Percentiles rank a stretch among this genome's conserved stretches.
phyloP scores from a whole-genome alignment of 495 filamentous ascomycete genomes.

The Daldinia grandis region DNA sequence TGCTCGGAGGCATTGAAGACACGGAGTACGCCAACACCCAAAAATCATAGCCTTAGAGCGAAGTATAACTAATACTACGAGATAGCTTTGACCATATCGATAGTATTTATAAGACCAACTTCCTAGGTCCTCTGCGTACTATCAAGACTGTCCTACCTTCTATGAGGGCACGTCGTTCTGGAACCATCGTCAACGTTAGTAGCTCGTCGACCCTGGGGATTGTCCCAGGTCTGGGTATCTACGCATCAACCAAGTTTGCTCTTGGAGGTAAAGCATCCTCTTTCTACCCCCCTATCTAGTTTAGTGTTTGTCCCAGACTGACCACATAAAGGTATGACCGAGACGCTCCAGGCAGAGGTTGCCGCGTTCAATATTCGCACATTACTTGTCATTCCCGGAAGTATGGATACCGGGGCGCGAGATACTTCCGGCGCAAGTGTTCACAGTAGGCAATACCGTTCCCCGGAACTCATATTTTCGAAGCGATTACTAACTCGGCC shows the following conservation, averaged over 20 bases:
- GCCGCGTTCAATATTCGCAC: slow-evolving; percentile 49
- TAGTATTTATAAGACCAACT: slow-evolving; percentile 55
- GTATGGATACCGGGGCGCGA: slow-evolving; percentile 21
- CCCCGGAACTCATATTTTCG: too few species aligned
- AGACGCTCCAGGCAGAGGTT: slow-evolving; percentile 47
- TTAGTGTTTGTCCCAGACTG: background rate
- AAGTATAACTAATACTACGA: background rate
- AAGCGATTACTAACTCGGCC: background rate
- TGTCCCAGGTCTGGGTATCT: slow-evolving; percentile 43
- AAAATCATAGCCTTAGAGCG: background rate
- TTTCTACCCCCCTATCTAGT: background rate
- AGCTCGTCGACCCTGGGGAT: slow-evolving; percentile 43
- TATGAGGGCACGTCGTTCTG: slow-evolving; percentile 54
- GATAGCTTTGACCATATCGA: slow-evolving; percentile 44
- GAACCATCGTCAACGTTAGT: slow-evolving; percentile 54
- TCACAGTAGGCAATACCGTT: background rate
- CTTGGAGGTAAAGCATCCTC: slow-evolving; percentile 42
- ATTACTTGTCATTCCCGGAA: slow-evolving; percentile 50
- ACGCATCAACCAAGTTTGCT: slow-evolving; percentile 56
- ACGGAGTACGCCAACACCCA: slow-evolving; percentile 38
- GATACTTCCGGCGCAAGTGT: slow-evolving; percentile 21
- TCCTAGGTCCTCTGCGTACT: slow-evolving; percentile 55
- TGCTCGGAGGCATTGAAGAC: slow-evolving; percentile 57
- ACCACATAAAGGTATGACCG: slow-evolving; percentile 35
- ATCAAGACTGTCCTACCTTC: slow-evolving; percentile 58